These are phyloP conservation scores for Bacidia gigantensis DNA, from an alignment of 495 filamentous ascomycete species.

Conservation along the genomic window DNA sequence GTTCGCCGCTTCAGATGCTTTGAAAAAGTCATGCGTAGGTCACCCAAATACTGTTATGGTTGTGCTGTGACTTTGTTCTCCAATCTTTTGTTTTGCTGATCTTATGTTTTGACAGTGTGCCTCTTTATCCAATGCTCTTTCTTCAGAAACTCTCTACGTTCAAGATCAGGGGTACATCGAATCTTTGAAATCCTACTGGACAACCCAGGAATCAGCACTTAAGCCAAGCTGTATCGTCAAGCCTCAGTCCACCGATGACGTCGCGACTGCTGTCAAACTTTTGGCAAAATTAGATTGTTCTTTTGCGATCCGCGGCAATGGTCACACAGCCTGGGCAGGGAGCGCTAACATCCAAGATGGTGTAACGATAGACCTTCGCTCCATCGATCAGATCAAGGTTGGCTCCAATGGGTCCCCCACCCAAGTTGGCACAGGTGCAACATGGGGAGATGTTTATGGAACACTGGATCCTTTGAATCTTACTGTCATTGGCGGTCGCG, in stretches of 20 bases:
- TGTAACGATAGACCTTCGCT: slow-evolving; percentile 11
- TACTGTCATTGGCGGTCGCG: slow-evolving; percentile 26
- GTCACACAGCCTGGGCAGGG: slow-evolving; percentile 22
- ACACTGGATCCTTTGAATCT: slow-evolving; percentile 23
- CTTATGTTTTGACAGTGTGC: too few relatives aligned
- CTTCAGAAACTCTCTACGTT: too few relatives aligned
- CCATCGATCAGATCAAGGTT: slow-evolving; percentile 14
- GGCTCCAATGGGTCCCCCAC: slow-evolving; percentile 12
- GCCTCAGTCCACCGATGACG: slow-evolving; percentile 22
- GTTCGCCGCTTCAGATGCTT: too few relatives aligned
- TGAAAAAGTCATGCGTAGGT: too few relatives aligned
- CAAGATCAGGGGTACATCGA: too few relatives aligned
- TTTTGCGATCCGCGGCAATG: slow-evolving; percentile 38
- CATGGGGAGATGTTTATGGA: slow-evolving; percentile 26
- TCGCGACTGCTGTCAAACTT: slow-evolving; percentile 20
- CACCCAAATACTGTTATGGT: too few relatives aligned
- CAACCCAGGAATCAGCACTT: too few relatives aligned
- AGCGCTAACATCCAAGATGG: slow-evolving; percentile 12
- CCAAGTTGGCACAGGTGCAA: slow-evolving; percentile 23
- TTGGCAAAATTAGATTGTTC: slow-evolving; percentile 7
- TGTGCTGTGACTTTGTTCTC: too few relatives aligned
- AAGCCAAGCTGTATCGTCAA: background rate
- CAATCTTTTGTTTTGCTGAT: too few relatives aligned
- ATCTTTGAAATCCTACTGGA: too few relatives aligned
- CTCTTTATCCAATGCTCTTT: too few relatives aligned